Base-by-base conservation (phyloP, 345 rosid genomes). In the Laguncularia racemosa region DNA sequence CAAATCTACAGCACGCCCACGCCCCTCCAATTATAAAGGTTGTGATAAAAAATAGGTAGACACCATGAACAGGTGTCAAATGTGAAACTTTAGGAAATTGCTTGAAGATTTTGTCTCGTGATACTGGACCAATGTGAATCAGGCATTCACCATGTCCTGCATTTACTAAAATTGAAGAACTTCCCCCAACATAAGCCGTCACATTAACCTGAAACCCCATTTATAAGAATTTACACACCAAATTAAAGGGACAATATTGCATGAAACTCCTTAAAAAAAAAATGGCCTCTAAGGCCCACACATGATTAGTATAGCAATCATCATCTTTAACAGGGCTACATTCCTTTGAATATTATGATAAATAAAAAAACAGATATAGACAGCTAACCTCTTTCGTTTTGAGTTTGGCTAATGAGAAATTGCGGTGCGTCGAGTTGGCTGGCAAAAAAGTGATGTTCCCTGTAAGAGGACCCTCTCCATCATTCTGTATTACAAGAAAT, bases 1-100 rank as follows among this genome's bases (percentile, higher is more conserved):
- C 65, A 44, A 75, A 79, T 57, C 70, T 73, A 80, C 86, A 88
- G 54, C 83, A 79, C 16, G 73, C 84, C 81, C 85, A 81, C 26
- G 52, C 64, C 48, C 71, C 75, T 72, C 72, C 77, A 23, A 60
- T 52, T 1, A 64, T 44, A 51, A 76, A 50, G 50, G 48, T 49
- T 51, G 56, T 52, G 13, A 64, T 59, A 28, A 76, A 54, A 46
- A 72, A 21, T 44, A 71, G 63, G 68, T 67, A 76, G 54, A 67
- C 70, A 50, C 72, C 81, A 55, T 72, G 40, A 14, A 67, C 33
- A 8, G 75, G 77, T 38, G 64, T 59, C n/a, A 59, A 47, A 20
- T 33, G 53, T 14, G 57, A 20, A 49, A 52, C 40, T 50, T 50
- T 23, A 28, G 55, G 53, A 19, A 69, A 44, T 28, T 61, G 54